Conservation (phyloP, 805 yeast species). For the Ogataea degrootiae region DNA sequence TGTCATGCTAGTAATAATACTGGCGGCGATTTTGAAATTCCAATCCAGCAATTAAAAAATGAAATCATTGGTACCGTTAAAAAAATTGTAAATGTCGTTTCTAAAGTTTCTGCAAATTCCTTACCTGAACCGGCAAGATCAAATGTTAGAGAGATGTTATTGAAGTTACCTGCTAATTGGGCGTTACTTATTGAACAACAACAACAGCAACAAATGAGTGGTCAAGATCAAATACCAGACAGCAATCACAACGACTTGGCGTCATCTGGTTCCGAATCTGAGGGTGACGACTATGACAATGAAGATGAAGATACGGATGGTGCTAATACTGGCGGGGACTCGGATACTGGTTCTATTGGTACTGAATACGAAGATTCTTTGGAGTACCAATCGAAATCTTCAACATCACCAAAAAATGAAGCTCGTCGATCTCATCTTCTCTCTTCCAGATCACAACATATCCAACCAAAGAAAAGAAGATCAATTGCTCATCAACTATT, state of each 20-base stretch:
- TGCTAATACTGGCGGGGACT: conserved; percentile 18
- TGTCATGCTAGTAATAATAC: neutral
- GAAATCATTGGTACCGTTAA: conserved; percentile 88
- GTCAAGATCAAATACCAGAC: neutral
- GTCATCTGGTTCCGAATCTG: conserved; percentile 3
- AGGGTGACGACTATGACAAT: conserved; percentile 6
- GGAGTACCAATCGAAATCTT: conserved; percentile 9
- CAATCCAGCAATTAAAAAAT: conserved; percentile 52
- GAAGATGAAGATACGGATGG: conserved; percentile 25
- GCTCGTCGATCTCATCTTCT: conserved; percentile 4
- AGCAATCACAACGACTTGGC: conserved; percentile 11
- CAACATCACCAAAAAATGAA: conserved; percentile 6
- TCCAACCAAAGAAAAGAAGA: conserved; percentile 1
- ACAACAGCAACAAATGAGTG: conserved; percentile 9
- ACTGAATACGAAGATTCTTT: conserved; percentile 17
- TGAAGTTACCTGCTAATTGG: conserved; percentile 74
- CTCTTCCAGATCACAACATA: conserved; percentile 7
- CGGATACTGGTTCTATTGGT: conserved; percentile 8
- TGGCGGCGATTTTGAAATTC: conserved; percentile 14
- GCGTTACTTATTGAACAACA: conserved; percentile 34
- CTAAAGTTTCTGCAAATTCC: conserved; percentile 75
- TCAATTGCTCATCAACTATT: conserved; percentile 25
- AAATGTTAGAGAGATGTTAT: conserved; percentile 72
- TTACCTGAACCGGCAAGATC: conserved; percentile 75
- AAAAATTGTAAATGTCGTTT: conserved; percentile 79